These are phyloP conservation scores for Hypoxylon perforatum DNA, from an alignment of 495 filamentous ascomycete species.

Conservation along the genomic window DNA sequence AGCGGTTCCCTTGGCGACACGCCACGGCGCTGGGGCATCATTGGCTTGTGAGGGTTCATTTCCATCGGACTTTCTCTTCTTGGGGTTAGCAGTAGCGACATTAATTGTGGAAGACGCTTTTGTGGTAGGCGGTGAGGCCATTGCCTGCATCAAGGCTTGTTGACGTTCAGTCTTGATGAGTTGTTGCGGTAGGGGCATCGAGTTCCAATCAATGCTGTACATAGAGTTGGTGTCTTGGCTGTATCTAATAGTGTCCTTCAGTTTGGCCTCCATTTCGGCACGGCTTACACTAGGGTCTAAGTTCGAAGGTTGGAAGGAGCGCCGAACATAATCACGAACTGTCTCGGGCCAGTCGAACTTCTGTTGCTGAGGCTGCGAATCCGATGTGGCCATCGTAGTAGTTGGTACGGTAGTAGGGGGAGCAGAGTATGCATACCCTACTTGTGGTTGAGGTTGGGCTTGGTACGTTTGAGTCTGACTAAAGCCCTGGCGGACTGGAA, in stretches of 20 bases:
- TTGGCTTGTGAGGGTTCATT: slow-evolving; percentile 51
- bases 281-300: slow-evolving; percentile 70
- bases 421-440: slow-evolving; percentile 37
- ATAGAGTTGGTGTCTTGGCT: slow-evolving; percentile 78
- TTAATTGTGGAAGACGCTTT: slow-evolving; percentile 29
- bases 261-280: slow-evolving; percentile 80
- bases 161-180: slow-evolving; percentile 81
- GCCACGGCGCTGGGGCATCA: slow-evolving; percentile 73
- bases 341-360: slow-evolving; percentile 80
- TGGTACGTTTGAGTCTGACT: slow-evolving; percentile 53
- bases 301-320: slow-evolving; percentile 80
- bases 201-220: slow-evolving; percentile 81
- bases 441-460: slow-evolving; percentile 38
- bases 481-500: slow-evolving; percentile 59
- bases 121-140: slow-evolving; percentile 15
- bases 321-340: slow-evolving; percentile 84
- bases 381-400: slow-evolving; percentile 36
- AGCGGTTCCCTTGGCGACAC: slow-evolving; percentile 70
- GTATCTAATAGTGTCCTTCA: slow-evolving; percentile 85
- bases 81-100: slow-evolving; percentile 47
- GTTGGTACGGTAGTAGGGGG: slow-evolving; percentile 46
- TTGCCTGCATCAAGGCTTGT: slow-evolving; percentile 46
- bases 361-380: slow-evolving; percentile 54
- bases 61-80: slow-evolving; percentile 86
- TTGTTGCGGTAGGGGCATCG: slow-evolving; percentile 84